Evolutionary conservation across 805 yeast genomes (phyloP).

Genomic region (Saturnispora serradocipensis): DNA sequence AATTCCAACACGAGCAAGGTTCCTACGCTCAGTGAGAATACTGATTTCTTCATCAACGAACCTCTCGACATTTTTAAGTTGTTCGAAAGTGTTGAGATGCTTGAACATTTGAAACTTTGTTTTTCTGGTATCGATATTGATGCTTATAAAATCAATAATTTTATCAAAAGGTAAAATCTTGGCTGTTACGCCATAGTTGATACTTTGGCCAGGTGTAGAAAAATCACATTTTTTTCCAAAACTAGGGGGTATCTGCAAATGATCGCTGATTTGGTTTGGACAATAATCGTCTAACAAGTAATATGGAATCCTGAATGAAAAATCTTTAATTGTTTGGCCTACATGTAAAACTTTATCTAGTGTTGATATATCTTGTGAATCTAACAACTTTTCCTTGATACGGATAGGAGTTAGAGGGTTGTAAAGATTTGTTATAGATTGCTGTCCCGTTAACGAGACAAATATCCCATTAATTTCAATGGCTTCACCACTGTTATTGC

Average conservation of each 20-base stretch:
- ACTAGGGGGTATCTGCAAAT: conserved; percentile 33
- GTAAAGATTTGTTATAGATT: not conserved
- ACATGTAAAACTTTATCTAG: not conserved
- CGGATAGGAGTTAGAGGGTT: not conserved
- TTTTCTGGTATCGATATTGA: not conserved
- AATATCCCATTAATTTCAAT: not conserved
- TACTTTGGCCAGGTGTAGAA: not conserved
- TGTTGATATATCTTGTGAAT: not conserved
- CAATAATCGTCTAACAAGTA: conserved; percentile 44
- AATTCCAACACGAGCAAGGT: not conserved
- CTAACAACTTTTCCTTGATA: not conserved
- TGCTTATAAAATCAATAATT: not conserved
- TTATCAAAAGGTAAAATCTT: not conserved
- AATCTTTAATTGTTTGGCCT: conserved; percentile 14
- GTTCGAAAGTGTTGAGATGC: not conserved
- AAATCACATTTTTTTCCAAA: conserved; percentile 22
- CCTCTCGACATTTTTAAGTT: not conserved
- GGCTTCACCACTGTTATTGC: not conserved
- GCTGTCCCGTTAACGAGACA: not conserved
- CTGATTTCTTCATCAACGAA: not conserved
- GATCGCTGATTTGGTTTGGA: conserved; percentile 30
- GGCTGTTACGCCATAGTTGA: not conserved
- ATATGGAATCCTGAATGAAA: conserved; percentile 46
- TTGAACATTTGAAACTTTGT: not conserved
- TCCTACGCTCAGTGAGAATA: not conserved